Conservation (phyloP, 192 early-diverging fungal species). For the Podila minutissima region DNA sequence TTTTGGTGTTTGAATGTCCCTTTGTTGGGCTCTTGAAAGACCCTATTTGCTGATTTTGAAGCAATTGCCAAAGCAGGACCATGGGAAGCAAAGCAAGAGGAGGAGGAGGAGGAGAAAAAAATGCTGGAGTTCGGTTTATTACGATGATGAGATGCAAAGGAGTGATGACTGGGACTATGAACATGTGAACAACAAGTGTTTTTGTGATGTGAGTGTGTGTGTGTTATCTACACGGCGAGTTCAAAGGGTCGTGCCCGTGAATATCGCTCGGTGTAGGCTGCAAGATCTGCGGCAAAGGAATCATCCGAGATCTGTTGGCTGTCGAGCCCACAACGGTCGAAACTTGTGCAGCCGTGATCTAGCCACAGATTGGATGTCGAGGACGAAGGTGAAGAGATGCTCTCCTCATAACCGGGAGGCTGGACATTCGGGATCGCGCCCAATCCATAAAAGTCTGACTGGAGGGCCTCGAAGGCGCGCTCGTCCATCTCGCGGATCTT, state of each 20-base stretch:
- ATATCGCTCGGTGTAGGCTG: conserved; percentile 20
- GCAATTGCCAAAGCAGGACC: no score
- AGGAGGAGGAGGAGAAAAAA: no score
- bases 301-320: not conserved
- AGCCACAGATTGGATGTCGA: not conserved
- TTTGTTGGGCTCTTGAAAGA: not conserved
- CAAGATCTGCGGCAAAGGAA: conserved; percentile 12
- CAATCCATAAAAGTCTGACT: conserved; percentile 6
- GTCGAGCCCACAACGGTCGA: not conserved
- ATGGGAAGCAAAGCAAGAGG: no score
- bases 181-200: no score
- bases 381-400: not conserved
- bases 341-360: not conserved
- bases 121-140: no score
- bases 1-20: no score
- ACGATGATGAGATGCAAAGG: no score
- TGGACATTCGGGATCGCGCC: not conserved
- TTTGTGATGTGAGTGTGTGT: no score
- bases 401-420: conserved; percentile 30
- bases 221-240: no score
- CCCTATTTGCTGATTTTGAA: not conserved
- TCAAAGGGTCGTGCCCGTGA: not conserved
- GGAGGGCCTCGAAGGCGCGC: conserved; percentile 34
- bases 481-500: conserved; percentile 36
- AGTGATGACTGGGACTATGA: no score